These are phyloP conservation scores for Blastosporella zonata DNA, from an alignment of 1,284 basidiomycete genomes.

Conservation along the genomic window DNA sequence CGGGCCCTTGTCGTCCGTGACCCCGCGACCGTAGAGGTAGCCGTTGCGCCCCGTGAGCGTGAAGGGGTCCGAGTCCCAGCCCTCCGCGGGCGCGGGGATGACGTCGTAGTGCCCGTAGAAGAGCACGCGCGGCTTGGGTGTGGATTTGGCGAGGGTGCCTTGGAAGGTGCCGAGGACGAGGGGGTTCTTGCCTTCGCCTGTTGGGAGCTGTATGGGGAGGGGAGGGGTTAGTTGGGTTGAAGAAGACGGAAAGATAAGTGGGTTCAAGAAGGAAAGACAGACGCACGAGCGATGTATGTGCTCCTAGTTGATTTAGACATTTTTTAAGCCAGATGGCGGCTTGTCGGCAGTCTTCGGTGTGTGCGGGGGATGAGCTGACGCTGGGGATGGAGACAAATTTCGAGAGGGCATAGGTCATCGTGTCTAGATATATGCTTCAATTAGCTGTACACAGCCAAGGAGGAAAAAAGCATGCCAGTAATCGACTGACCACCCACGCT, in stretches of 20 bases:
- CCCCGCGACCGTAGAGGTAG: conserved; percentile 91
- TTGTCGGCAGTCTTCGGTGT: conserved; percentile 89
- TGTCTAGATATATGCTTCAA: conserved; percentile 39
- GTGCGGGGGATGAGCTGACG: conserved; percentile 65
- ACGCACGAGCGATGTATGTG: conserved; percentile 69
- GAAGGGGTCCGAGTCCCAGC: conserved; percentile 90
- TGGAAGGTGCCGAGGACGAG: conserved; percentile 84
- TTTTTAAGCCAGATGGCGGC: conserved; percentile 89
- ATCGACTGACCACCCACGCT: conserved; percentile 1
- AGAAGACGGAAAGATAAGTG: not conserved
- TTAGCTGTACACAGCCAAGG: not conserved
- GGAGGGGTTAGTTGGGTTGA: not conserved
- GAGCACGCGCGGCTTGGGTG: conserved; percentile 67
- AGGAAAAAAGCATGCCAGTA: conserved; percentile 6
- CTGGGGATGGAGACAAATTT: conserved; percentile 89
- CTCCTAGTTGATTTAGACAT: conserved; percentile 83
- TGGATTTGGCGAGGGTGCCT: conserved; percentile 47
- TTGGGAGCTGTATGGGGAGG: conserved; percentile 49
- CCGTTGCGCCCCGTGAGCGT: conserved; percentile 82
- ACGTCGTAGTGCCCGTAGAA: conserved; percentile 97
- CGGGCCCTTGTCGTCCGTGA: conserved; percentile 92
- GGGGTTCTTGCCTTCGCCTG: conserved; percentile 68
- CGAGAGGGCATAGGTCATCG: conserved; percentile 70
- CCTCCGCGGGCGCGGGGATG: conserved; percentile 69
- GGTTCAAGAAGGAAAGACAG: not conserved